Evolutionary conservation across 1,139 yeast genomes (phyloP).

Genomic region (Suhomyces bokatorum): DNA sequence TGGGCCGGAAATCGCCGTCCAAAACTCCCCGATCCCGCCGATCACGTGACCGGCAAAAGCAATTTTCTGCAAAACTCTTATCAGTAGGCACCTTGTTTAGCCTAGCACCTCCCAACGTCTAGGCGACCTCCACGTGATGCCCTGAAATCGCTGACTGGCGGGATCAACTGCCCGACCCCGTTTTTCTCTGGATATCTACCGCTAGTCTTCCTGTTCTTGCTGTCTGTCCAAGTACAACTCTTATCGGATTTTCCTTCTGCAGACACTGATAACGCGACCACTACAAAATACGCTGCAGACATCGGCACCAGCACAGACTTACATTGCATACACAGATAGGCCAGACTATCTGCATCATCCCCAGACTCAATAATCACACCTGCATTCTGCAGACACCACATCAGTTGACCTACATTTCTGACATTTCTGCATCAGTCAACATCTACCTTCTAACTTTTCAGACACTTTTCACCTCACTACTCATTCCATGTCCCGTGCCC

Average conservation of each 20-base stretch:
- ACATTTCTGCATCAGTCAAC: not conserved
- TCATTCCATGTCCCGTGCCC: slow-evolving; percentile 56
- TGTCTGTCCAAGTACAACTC: not conserved
- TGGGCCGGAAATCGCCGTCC: not conserved
- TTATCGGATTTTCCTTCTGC: not conserved
- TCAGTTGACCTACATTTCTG: too few relatives aligned
- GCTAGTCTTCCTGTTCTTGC: too few relatives aligned
- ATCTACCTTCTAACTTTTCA: not conserved
- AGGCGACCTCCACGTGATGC: slow-evolving; percentile 1
- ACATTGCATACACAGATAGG: too few relatives aligned
- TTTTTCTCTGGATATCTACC: not conserved
- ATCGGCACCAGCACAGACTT: not conserved
- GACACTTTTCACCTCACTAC: not conserved
- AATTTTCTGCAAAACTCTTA: not conserved
- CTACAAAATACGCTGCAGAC: not conserved
- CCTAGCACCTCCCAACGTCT: too few relatives aligned
- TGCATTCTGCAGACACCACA: not conserved
- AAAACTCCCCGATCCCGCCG: not conserved
- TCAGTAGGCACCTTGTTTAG: not conserved
- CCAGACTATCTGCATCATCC: too few relatives aligned
- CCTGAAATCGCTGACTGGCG: not conserved
- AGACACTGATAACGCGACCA: not conserved
- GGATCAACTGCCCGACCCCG: not conserved
- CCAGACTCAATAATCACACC: too few relatives aligned
- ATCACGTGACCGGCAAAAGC: not conserved